These are phyloP conservation scores for Crithidia sp. DNA, from an alignment of 208 protist genomes.

Conservation along the genomic window DNA sequence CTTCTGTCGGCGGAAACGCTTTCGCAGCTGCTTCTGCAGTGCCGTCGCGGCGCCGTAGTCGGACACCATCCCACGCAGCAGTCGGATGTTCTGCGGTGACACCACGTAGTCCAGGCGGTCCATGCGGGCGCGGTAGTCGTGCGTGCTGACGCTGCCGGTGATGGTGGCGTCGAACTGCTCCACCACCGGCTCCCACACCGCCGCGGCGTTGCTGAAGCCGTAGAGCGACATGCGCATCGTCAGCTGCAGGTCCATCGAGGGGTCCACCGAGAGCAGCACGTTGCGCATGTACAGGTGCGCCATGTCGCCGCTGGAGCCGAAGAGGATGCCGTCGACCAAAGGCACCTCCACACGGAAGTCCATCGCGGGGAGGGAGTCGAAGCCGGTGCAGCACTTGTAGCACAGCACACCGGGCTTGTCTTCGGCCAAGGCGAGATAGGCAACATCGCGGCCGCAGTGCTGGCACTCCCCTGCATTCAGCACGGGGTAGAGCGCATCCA, in stretches of 20 bases:
- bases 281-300: constrained; percentile 52
- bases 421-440: constrained; percentile 39
- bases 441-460: constrained; percentile 49
- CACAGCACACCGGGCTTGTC: constrained; percentile 61
- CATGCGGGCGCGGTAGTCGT: constrained; percentile 63
- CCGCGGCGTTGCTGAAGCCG: constrained; percentile 74
- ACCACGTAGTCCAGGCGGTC: constrained; percentile 76
- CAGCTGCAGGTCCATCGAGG: constrained; percentile 59
- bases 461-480: constrained; percentile 57
- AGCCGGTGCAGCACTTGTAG: constrained; percentile 85
- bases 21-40: constrained; percentile 65
- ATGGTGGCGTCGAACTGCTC: constrained; percentile 61
- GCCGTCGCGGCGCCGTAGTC: constrained; percentile 59
- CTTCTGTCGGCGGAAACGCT: constrained; percentile 51
- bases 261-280: constrained; percentile 46
- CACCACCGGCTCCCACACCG: constrained; percentile 87
- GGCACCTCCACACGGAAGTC: constrained; percentile 71
- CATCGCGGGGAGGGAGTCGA: constrained; percentile 52
- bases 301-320: constrained; percentile 63
- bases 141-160: constrained; percentile 55
- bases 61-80: constrained; percentile 48
- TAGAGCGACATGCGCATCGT: constrained; percentile 54
- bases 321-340: constrained; percentile 63
- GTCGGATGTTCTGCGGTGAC: constrained; percentile 71
- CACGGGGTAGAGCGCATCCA: constrained; percentile 50